Base-by-base conservation (phyloP, 805 yeast genomes). In the Cyberlindnera lachancei region DNA sequence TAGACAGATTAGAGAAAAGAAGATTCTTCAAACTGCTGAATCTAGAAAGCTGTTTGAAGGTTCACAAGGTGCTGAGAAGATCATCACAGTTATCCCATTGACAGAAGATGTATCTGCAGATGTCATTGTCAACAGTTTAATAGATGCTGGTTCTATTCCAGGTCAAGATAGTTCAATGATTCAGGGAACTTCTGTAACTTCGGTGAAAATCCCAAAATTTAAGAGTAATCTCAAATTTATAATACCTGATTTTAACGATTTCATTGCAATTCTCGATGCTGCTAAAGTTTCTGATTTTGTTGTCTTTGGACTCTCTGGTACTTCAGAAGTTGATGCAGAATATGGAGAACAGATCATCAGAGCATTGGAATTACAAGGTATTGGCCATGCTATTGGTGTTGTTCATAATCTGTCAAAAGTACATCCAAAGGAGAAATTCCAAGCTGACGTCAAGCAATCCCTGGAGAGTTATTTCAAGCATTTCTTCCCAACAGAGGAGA, bases 321-420 rank as follows among this genome's bases (percentile, higher is more conserved):
- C 73, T 14, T 72, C 76, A 30, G 97, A 92, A 60, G 90, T 90
- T 33, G 87, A 80, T 44, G 64, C 67, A 28, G 70, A 68, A 24
- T 72, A 75, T 46, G 97, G 97, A 30, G 98, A 92, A 59, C 88
- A 85, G 49, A 75, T 88, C 18, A 66, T 92, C 35, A 75, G 97
- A 58, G 84, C 95, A 2, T 69, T 88, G 22, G 86, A 84, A 50
- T 71, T 88, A 11, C 98, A 94, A 62, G 97, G 97, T 65, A 80
- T 88, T 11, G 79, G 95, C 0, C 73, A 86, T 4, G 78, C 77
- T 2, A 62, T 81, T 35, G 92, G 94, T 18, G 85, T 84, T 9
- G 73, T 88, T 18, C 75, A 92, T 7, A 85, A 86, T 48, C 53
- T 87, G 21, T 72, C 79, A 2, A 52, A 70, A 3, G 72, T 76